Base-by-base conservation (phyloP, 768 basidiomycete species). In the Tylopilus sp. region DNA sequence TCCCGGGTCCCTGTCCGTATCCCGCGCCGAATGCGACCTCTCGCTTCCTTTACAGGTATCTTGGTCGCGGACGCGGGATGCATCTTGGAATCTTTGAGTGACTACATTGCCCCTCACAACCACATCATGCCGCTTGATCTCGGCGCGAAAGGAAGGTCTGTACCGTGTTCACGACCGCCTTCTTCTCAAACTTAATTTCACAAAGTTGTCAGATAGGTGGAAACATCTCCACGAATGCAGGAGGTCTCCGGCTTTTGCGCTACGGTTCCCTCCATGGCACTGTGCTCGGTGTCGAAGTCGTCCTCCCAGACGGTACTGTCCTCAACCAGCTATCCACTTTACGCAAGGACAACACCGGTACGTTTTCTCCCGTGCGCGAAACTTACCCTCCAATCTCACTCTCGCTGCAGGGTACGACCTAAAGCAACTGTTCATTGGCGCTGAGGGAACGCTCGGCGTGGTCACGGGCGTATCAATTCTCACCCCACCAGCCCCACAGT, bases 81-180 rank as follows among this genome's bases (percentile, higher is more conserved):
- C 69, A 84, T 99, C 60, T 82, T 99, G 6, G 89, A 99, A 64
- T 80, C 84, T 12, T 79, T 98, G 26, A 87, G 90, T 21, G 87
- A 93, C 72, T 83, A 91, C 65, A 82, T 98, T 47, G 84, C 86
- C 1, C 87, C 91, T 2, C 78, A 92, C 61, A 82, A 95, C 57
- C 89, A 98, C 69, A 95, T 98, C 68, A 94, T 98, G 87, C 97
- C 97, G 14, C 79, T 97, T 31, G 95, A 98, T 68, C 76, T 98
- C 11, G 95, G 93, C 38, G 94, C 95, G 28, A 98, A 98, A 74
- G 95, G 95, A 69, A 95, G 92, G 91, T 89, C 53, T 31, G 74
- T 65, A 12, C 21, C 14, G 21, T 24, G 2, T 31, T 12, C n/a
- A 21, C 26, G 21, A 2, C 29, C 47, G 10, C 14, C 37, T 55